A percentile compares a stretch with the other conserved stretches of the same genome.
Evolutionary conservation across 2,329 filamentous ascomycete genomes (phyloP).

Genomic region (Fusarium buxicola): DNA sequence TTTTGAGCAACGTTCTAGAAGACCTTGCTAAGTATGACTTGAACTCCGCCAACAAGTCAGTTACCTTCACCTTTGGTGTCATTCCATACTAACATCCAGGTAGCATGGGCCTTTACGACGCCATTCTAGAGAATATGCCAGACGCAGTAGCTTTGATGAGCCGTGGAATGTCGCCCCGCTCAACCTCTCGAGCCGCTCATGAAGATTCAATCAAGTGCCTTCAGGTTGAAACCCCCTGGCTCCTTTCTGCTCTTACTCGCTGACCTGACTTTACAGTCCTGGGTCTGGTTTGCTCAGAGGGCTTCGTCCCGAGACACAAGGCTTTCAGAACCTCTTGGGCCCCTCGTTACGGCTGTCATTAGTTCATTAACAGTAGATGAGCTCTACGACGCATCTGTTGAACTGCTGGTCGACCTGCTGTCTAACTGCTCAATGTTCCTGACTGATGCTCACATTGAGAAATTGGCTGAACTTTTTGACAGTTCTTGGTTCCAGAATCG

Average conservation of each 20-base stretch:
- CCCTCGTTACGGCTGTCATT: slow-evolving; percentile 70
- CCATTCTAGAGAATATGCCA: slow-evolving; percentile 54
- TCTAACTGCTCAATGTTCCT: slow-evolving; percentile 74
- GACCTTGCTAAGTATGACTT: slow-evolving; percentile 69
- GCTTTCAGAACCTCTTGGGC: slow-evolving; percentile 68
- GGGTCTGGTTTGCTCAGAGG: slow-evolving; percentile 79
- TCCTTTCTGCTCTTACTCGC: neutral
- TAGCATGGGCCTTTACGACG: slow-evolving; percentile 54
- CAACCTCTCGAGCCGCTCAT: slow-evolving; percentile 53
- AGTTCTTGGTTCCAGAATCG: slow-evolving; percentile 68
- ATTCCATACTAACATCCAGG: slow-evolving; percentile 38
- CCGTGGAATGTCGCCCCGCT: slow-evolving; percentile 50
- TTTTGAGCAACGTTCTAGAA: slow-evolving; percentile 58
- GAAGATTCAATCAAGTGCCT: slow-evolving; percentile 70
- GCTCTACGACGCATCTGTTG: slow-evolving; percentile 69
- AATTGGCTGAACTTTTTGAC: slow-evolving; percentile 69
- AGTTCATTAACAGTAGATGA: slow-evolving; percentile 69
- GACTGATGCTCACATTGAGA: slow-evolving; percentile 65
- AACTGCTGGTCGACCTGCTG: slow-evolving; percentile 74
- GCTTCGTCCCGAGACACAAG: slow-evolving; percentile 67
- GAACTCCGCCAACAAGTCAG: slow-evolving; percentile 68
- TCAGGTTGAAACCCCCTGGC: slow-evolving; percentile 57
- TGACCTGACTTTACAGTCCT: slow-evolving; percentile 62
- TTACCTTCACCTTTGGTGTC: neutral
- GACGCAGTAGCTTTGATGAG: slow-evolving; percentile 57